Evolutionary conservation across 371 early-diverging fungal species (phyloP).

Genomic region (Mucor mucedo): DNA sequence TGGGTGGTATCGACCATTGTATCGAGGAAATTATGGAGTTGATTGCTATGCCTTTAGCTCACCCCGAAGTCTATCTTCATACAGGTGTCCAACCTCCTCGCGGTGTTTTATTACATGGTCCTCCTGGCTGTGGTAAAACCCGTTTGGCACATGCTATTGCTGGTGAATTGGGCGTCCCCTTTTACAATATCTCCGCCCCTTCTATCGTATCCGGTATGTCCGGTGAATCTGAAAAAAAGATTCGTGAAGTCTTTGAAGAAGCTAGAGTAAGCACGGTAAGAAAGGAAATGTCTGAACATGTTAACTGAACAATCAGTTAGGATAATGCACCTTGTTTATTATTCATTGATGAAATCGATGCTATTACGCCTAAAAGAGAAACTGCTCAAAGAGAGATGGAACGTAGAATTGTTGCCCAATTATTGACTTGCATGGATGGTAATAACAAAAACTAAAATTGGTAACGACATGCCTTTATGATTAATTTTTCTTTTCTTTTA

Average conservation of each 20-base stretch:
- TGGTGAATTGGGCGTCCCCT: constrained; percentile 93
- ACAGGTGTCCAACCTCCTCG: constrained; percentile 95
- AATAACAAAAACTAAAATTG: constrained; percentile 7
- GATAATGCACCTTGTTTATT: constrained; percentile 89
- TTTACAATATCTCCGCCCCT: constrained; percentile 98
- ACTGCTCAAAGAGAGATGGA: constrained; percentile 99
- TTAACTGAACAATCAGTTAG: background rate
- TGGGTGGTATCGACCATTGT: constrained; percentile 91
- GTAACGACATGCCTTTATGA: background rate
- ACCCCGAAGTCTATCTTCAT: constrained; percentile 95
- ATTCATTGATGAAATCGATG: constrained; percentile 99
- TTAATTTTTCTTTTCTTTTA: background rate
- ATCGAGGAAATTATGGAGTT: constrained; percentile 95
- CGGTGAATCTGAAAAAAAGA: constrained; percentile 99
- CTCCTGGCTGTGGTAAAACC: constrained; percentile 99
- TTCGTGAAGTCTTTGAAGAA: constrained; percentile 98
- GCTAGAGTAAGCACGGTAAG: constrained; percentile 65
- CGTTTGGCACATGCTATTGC: constrained; percentile 98
- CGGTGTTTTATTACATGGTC: constrained; percentile 98
- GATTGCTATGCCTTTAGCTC: constrained; percentile 95
- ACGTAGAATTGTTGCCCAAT: constrained; percentile 97
- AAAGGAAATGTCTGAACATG: background rate
- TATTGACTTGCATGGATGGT: constrained; percentile 99
- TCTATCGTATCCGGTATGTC: constrained; percentile 98
- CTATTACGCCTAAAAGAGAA: constrained; percentile 99